phyloP scores from a whole-genome alignment of 495 filamentous ascomycete species.

The Amorphotheca resinae region DNA sequence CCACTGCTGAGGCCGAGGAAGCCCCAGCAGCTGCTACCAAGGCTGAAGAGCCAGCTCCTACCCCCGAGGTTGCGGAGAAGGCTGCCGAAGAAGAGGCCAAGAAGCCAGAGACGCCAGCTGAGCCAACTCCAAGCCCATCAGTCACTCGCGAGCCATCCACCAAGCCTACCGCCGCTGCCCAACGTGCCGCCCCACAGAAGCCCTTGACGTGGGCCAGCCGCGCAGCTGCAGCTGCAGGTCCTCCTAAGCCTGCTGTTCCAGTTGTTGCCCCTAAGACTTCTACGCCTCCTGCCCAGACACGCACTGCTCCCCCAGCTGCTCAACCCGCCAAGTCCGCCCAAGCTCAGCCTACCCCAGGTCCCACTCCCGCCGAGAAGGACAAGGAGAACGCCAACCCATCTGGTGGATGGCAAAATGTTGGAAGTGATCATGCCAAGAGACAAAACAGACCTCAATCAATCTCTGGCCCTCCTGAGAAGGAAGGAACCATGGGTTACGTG shows the following conservation, averaged over 20 bases:
- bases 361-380: slow-evolving; percentile 26
- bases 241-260: slow-evolving; percentile 33
- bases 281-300: slow-evolving; percentile 19
- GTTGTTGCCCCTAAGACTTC: slow-evolving; percentile 19
- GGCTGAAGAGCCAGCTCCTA: slow-evolving; percentile 10
- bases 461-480: slow-evolving; percentile 43
- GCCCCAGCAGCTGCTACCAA: slow-evolving; percentile 20
- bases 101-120: slow-evolving; percentile 33
- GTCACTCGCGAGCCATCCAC: slow-evolving; percentile 24
- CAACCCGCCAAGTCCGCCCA: slow-evolving; percentile 5
- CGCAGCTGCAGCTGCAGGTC: slow-evolving; percentile 35
- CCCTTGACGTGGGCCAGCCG: slow-evolving; percentile 90
- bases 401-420: slow-evolving; percentile 71
- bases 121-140: slow-evolving; percentile 35
- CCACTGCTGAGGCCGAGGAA: slow-evolving; percentile 20
- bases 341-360: slow-evolving; percentile 28
- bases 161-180: slow-evolving; percentile 31
- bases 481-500: slow-evolving; percentile 68
- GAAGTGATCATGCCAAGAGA: slow-evolving; percentile 62
- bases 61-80: slow-evolving; percentile 24
- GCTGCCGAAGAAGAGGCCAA: slow-evolving; percentile 25
- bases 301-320: slow-evolving; percentile 15
- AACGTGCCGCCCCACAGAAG: slow-evolving; percentile 28
- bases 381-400: slow-evolving; percentile 18
- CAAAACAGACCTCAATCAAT: slow-evolving; percentile 53